Evolutionary conservation across 2,329 filamentous ascomycete genomes (phyloP).

Genomic region (Ophidiomyces ophidiicola): DNA sequence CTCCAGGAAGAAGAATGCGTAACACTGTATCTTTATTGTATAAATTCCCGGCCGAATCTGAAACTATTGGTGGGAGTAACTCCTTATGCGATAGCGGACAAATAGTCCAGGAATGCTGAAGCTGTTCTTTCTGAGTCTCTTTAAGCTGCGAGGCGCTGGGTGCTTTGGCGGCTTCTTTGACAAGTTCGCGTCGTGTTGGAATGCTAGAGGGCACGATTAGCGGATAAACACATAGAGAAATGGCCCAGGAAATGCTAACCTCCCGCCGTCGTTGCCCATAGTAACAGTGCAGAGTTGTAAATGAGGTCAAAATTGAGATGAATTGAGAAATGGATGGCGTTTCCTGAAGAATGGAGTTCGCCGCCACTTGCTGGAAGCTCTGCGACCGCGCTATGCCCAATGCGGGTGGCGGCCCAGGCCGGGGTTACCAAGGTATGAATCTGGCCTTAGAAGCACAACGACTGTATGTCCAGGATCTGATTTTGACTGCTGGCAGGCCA

Average conservation of each 20-base stretch:
- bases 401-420: slow-evolving; percentile 1
- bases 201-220: slow-evolving; percentile 45
- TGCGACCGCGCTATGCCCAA: slow-evolving; percentile 5
- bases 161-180: slow-evolving; percentile 77
- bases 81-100: slow-evolving; percentile 74
- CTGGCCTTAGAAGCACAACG: slow-evolving; percentile 2
- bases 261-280: slow-evolving; percentile 98
- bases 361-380: slow-evolving; percentile 4
- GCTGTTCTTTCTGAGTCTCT: slow-evolving; percentile 71
- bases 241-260: slow-evolving; percentile 27
- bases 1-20: slow-evolving; percentile 48
- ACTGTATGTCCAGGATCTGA: slow-evolving; percentile 1
- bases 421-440: slow-evolving; percentile 2
- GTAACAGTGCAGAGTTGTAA: slow-evolving; percentile 15
- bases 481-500: slow-evolving; percentile 3
- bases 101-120: slow-evolving; percentile 73
- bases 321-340: neutral
- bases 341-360: neutral
- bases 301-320: neutral
- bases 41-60: slow-evolving; percentile 68
- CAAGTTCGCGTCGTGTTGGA: slow-evolving; percentile 86
- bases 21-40: slow-evolving; percentile 94
- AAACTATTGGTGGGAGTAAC: slow-evolving; percentile 64
- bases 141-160: slow-evolving; percentile 79
- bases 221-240: neutral